Evolutionary conservation across 2,329 filamentous ascomycete species (phyloP).

Genomic region (Diaporthe sp.): DNA sequence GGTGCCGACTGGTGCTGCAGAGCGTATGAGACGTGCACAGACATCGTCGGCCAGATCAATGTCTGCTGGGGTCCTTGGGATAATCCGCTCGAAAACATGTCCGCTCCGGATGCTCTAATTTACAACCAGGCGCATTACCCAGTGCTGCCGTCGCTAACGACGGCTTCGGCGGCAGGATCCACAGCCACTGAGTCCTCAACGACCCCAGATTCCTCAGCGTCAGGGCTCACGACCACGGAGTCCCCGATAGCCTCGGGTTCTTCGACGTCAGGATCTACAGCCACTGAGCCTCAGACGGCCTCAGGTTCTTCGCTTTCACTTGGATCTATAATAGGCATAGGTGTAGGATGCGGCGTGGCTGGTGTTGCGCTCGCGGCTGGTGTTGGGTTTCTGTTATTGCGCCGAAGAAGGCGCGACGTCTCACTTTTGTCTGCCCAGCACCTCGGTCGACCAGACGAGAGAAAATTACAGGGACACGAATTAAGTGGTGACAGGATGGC

Average conservation of each 20-base stretch:
- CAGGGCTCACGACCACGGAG: neutral
- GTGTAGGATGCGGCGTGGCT: neutral
- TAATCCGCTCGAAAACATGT: neutral
- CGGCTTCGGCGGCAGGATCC: neutral
- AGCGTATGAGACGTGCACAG: neutral
- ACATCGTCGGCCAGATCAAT: neutral
- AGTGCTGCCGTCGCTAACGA: neutral
- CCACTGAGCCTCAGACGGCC: neutral
- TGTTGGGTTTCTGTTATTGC: constrained; percentile 3
- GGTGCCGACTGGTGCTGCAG: constrained; percentile 1
- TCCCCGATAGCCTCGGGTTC: neutral
- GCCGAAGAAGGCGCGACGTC: neutral
- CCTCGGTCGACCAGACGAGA: neutral
- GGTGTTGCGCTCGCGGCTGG: neutral
- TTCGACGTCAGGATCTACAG: neutral
- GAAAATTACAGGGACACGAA: neutral
- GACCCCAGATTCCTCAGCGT: too few species aligned
- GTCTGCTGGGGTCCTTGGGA: constrained; percentile 5
- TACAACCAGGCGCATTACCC: constrained; percentile 6
- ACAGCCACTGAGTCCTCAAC: neutral
- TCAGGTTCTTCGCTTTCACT: neutral
- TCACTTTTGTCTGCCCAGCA: neutral
- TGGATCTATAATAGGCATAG: constrained; percentile 1
- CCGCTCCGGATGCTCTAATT: neutral
- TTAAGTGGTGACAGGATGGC: neutral